Conservation (phyloP, 306 rosid species). For the Pyrus bretschneideri region DNA sequence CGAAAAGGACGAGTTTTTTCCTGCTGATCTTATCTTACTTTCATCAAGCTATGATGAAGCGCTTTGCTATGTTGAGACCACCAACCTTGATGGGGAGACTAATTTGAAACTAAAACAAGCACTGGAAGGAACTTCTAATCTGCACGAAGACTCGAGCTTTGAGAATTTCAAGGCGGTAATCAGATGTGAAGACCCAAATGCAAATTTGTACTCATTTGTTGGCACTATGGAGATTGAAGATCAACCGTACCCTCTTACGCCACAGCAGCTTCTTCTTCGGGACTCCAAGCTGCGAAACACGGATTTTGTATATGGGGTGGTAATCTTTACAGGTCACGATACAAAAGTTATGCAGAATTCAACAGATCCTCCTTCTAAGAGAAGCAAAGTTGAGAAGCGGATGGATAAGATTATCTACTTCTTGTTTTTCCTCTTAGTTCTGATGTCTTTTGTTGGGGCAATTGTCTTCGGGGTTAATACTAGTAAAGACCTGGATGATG, state of each 20-base stretch:
- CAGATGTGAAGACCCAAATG: constrained; percentile 94
- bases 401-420: constrained; percentile 82
- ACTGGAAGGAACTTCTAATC: constrained; percentile 57
- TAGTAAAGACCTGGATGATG: constrained; percentile 51
- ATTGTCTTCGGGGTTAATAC: constrained; percentile 68
- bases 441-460: constrained; percentile 61
- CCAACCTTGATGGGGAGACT: constrained; percentile 92
- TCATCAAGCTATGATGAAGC: constrained; percentile 86
- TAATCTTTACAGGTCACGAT: constrained; percentile 84
- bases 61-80: constrained; percentile 93
- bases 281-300: constrained; percentile 98
- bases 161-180: constrained; percentile 62
- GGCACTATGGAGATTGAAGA: constrained; percentile 65
- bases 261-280: constrained; percentile 89
- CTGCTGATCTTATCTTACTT: constrained; percentile 92
- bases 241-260: constrained; percentile 67
- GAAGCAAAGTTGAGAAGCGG: constrained; percentile 86
- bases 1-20: constrained; percentile 83
- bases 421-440: constrained; percentile 48
- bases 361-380: constrained; percentile 90
- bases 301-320: constrained; percentile 86
- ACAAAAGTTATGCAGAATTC: constrained; percentile 96
- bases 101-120: constrained; percentile 88
- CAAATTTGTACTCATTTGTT: constrained; percentile 78
- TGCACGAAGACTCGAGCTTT: constrained; percentile 59